Conservation (phyloP, 73 alveolate species). For the Paramecium caudatum region DNA sequence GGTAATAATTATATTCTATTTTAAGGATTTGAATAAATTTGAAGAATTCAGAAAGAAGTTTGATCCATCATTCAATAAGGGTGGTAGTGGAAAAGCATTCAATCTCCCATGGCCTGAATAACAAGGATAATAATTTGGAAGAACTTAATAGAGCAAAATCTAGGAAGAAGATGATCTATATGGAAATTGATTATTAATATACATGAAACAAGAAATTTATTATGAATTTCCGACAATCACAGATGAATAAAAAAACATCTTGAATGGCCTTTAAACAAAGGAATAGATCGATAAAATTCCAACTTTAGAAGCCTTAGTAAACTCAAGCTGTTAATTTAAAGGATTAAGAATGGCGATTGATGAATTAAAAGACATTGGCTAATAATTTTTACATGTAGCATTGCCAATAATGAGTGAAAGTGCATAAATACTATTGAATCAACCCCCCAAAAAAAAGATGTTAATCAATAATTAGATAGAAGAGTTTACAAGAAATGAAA, state of each 20-base stretch:
- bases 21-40: conserved; percentile 89
- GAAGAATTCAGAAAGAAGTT: conserved; percentile 93
- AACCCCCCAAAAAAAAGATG: too few species aligned
- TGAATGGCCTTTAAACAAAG: too few species aligned
- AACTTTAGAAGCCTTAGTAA: too few species aligned
- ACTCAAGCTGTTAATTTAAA: too few species aligned
- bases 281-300: too few species aligned
- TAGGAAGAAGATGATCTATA: conserved; percentile 63
- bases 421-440: too few species aligned
- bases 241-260: not conserved
- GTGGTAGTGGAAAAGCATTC: conserved; percentile 61
- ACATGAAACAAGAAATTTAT: not conserved
- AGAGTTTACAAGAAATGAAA: conserved; percentile 36
- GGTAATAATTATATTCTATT: not conserved
- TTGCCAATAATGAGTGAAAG: too few species aligned
- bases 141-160: conserved; percentile 1
- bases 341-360: too few species aligned
- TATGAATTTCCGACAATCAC: too few species aligned
- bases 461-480: too few species aligned
- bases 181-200: conserved; percentile 54
- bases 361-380: too few species aligned
- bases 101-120: conserved; percentile 76
- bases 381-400: too few species aligned
- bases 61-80: conserved; percentile 86
- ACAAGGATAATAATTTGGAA: conserved; percentile 42